Evolutionary conservation across 2,329 filamentous ascomycete species (phyloP).

Genomic region (Polytolypa hystricis): DNA sequence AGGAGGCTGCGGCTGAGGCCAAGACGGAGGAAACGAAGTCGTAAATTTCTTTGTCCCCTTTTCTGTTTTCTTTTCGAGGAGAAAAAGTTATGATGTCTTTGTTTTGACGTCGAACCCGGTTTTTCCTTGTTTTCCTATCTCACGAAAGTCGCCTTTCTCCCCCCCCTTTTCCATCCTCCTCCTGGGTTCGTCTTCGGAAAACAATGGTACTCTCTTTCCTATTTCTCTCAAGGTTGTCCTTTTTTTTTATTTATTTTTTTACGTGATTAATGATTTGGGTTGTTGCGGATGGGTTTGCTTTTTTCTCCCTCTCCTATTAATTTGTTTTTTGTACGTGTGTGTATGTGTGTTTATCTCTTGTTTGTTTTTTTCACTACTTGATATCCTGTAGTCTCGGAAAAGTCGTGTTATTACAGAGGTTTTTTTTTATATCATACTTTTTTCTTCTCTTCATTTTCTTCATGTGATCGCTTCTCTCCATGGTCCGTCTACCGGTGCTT

Average conservation of each 20-base stretch:
- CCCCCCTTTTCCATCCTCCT: background rate
- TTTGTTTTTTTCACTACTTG: conserved; percentile 1
- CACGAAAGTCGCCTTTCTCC: background rate
- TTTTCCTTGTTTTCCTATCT: background rate
- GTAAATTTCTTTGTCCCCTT: conserved; percentile 10
- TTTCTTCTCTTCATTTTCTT: background rate
- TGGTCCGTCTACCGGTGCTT: conserved; percentile 1
- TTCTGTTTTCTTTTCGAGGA: conserved; percentile 4
- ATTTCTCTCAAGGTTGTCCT: too few relatives aligned
- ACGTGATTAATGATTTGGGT: conserved; percentile 5
- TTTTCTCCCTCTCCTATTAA: too few relatives aligned
- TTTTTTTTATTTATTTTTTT: conserved; percentile 1
- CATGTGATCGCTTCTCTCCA: background rate
- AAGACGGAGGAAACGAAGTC: conserved; percentile 25
- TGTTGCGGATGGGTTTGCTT: background rate
- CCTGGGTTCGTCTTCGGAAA: too few relatives aligned
- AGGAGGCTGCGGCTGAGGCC: conserved; percentile 29
- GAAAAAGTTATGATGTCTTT: too few relatives aligned
- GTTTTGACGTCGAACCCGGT: too few relatives aligned
- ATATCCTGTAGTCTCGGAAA: conserved; percentile 3
- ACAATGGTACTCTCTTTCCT: too few relatives aligned
- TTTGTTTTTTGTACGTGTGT: background rate
- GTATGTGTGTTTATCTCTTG: background rate
- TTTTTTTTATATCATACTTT: too few relatives aligned
- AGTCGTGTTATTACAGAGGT: conserved; percentile 1